These are phyloP conservation scores for Russula compacta DNA, from an alignment of 768 basidiomycete genomes.

Conservation along the genomic window DNA sequence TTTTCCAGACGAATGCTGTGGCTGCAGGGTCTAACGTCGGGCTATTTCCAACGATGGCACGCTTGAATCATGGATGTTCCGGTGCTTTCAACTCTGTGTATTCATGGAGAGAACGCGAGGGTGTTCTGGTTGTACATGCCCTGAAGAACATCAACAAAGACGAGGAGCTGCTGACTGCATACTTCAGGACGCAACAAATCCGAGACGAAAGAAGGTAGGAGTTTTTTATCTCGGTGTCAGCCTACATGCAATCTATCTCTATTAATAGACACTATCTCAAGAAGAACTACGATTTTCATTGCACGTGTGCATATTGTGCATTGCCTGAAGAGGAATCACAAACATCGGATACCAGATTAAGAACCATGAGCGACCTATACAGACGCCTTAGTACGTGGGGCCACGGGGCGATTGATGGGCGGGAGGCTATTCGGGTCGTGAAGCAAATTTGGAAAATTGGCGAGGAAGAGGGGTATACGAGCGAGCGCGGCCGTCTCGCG, in stretches of 20 bases:
- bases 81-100: conserved; percentile 61
- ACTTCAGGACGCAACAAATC: conserved; percentile 47
- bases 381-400: conserved; percentile 43
- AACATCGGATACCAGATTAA: conserved; percentile 44
- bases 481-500: conserved; percentile 54
- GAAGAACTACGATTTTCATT: conserved; percentile 48
- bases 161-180: conserved; percentile 56
- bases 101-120: conserved; percentile 44
- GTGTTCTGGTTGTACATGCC: conserved; percentile 46
- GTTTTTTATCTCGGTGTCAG: neutral
- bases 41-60: conserved; percentile 59
- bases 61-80: conserved; percentile 62
- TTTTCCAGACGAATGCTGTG: conserved; percentile 61
- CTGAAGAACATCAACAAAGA: conserved; percentile 44
- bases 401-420: conserved; percentile 34
- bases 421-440: conserved; percentile 40
- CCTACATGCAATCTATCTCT: neutral
- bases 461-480: conserved; percentile 56
- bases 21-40: conserved; percentile 44
- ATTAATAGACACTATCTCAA: conserved; percentile 38
- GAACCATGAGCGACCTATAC: conserved; percentile 38
- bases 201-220: conserved; percentile 41
- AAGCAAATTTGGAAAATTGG: conserved; percentile 48
- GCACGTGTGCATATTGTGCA: conserved; percentile 50
- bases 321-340: conserved; percentile 39